These are phyloP conservation scores for Prunus armeniaca DNA, from an alignment of 306 rosid genomes.

Conservation along the genomic window DNA sequence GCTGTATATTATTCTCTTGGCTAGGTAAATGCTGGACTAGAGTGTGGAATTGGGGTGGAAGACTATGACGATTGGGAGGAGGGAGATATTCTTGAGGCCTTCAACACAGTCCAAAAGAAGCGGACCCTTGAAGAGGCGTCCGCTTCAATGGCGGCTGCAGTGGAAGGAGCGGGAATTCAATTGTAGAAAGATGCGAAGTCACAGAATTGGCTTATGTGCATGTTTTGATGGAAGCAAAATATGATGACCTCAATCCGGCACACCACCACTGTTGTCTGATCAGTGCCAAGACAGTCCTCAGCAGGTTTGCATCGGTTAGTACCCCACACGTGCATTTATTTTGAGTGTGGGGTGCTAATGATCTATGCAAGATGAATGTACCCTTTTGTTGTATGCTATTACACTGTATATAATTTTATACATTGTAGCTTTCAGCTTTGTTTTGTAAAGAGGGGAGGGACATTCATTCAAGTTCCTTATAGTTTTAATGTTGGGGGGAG, in stretches of 20 bases:
- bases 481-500: slow-evolving; percentile 34
- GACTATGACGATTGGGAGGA: slow-evolving; percentile 81
- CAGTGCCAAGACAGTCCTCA: slow-evolving; percentile 23
- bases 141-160: slow-evolving; percentile 83
- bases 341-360: slow-evolving; percentile 30
- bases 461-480: slow-evolving; percentile 23
- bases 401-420: slow-evolving; percentile 61
- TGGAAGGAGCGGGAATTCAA: slow-evolving; percentile 63
- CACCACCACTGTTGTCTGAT: slow-evolving; percentile 10
- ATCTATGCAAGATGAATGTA: slow-evolving; percentile 31
- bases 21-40: slow-evolving; percentile 91
- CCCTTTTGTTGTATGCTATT: slow-evolving; percentile 36
- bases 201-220: slow-evolving; percentile 9
- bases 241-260: slow-evolving; percentile 6
- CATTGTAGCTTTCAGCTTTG: slow-evolving; percentile 47
- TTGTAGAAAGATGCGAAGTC: slow-evolving; percentile 31
- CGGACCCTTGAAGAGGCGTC: slow-evolving; percentile 98
- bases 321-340: slow-evolving; percentile 23
- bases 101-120: slow-evolving; percentile 66
- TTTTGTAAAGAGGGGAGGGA: slow-evolving; percentile 52
- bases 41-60: slow-evolving; percentile 86
- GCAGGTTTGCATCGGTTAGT: slow-evolving; percentile 17
- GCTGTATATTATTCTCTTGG: slow-evolving; percentile 22
- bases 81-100: slow-evolving; percentile 75
- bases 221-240: slow-evolving; percentile 18